phyloP scores from a whole-genome alignment of 2,329 filamentous ascomycete genomes.

The Nothophaeocryptopus gaeumannii region DNA sequence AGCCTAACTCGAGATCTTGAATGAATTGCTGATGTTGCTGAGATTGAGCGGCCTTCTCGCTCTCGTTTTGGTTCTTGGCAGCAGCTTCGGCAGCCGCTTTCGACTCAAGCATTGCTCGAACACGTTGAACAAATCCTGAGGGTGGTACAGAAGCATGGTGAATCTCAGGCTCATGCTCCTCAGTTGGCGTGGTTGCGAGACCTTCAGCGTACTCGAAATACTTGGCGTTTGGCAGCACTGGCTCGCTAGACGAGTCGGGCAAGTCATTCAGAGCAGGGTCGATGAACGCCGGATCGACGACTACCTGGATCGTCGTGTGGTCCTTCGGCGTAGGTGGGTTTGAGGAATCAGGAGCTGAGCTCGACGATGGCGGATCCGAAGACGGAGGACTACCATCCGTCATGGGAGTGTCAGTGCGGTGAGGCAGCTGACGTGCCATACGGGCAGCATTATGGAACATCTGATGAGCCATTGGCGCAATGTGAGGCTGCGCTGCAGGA shows the following conservation, averaged over 20 bases:
- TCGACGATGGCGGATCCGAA: conserved; percentile 43
- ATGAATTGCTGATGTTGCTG: conserved; percentile 13
- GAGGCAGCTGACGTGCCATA: conserved; percentile 32
- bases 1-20: conserved; percentile 19
- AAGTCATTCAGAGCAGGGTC: conserved; percentile 35
- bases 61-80: conserved; percentile 16
- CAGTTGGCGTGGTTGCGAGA: conserved; percentile 27
- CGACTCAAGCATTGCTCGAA: conserved; percentile 44
- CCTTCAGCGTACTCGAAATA: conserved; percentile 37
- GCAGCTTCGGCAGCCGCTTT: conserved; percentile 33
- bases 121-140: conserved; percentile 42
- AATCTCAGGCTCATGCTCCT: conserved; percentile 36
- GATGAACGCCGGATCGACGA: conserved; percentile 36
- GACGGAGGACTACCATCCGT: conserved; percentile 42
- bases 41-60: conserved; percentile 17
- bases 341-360: conserved; percentile 38
- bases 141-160: conserved; percentile 34
- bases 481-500: conserved; percentile 21
- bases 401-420: conserved; percentile 35
- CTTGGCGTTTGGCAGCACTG: conserved; percentile 32
- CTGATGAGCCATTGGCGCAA: conserved; percentile 30
- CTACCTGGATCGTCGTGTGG: conserved; percentile 36
- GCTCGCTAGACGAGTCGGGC: conserved; percentile 36
- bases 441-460: conserved; percentile 37
- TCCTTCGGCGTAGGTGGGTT: conserved; percentile 43